Conservation (phyloP, 768 basidiomycete genomes). For the Lepiota brunneoincarnata region DNA sequence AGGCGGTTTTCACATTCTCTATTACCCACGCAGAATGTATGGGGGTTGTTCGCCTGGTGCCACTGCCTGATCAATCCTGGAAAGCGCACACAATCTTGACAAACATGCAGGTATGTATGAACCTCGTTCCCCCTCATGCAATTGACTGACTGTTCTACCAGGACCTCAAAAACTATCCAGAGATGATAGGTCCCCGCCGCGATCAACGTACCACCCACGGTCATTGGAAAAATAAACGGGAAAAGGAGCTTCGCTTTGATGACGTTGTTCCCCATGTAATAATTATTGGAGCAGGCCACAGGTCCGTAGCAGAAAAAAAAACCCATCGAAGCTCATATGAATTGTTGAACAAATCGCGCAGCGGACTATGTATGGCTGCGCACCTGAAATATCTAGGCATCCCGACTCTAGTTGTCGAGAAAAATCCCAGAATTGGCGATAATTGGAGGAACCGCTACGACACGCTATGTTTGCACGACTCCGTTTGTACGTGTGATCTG, state of each 20-base stretch:
- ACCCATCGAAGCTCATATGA: no score
- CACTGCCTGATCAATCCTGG: slow-evolving; percentile 33
- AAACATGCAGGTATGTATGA: slow-evolving; percentile 48
- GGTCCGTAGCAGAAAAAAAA: no score
- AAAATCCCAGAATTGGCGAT: slow-evolving; percentile 48
- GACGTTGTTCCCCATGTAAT: slow-evolving; percentile 51
- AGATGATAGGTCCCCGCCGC: slow-evolving; percentile 38
- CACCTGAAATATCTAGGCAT: slow-evolving; percentile 52
- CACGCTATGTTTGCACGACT: slow-evolving; percentile 52
- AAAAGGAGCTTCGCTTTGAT: slow-evolving; percentile 33
- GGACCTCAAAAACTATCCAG: slow-evolving; percentile 37
- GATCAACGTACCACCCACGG: slow-evolving; percentile 40
- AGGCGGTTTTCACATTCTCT: slow-evolving; percentile 43
- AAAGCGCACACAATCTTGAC: slow-evolving; percentile 51
- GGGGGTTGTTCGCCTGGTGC: slow-evolving; percentile 46
- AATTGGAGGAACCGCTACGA: slow-evolving; percentile 62
- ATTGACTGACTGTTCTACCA: no score
- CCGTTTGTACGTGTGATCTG: slow-evolving; percentile 34
- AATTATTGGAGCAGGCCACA: slow-evolving; percentile 46
- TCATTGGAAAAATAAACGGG: slow-evolving; percentile 42
- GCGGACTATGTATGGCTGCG: slow-evolving; percentile 49
- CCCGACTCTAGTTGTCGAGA: slow-evolving; percentile 51
- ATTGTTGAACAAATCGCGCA: no score
- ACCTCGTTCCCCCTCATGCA: background rate
- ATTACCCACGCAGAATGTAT: slow-evolving; percentile 36